A percentile compares a stretch with the other conserved stretches of the same genome.
Evolutionary conservation across 495 filamentous ascomycete species (phyloP).

Genomic region (Pseudevernia furfuracea): DNA sequence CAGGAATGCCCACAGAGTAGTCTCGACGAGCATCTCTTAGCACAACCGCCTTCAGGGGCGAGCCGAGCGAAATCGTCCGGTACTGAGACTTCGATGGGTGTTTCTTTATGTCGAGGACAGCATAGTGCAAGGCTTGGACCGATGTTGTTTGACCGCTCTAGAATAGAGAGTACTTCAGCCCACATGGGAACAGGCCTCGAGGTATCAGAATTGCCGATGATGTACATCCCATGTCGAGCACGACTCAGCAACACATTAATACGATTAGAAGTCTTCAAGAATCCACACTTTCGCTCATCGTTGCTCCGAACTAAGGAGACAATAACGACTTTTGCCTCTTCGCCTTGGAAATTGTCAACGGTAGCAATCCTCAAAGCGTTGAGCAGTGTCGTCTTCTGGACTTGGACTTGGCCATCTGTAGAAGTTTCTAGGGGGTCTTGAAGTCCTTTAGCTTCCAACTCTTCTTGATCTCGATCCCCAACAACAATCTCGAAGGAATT

Average conservation of each 20-base stretch:
- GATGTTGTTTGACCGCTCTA: constrained; percentile 44
- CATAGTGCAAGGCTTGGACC: constrained; percentile 49
- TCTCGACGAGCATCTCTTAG: constrained; percentile 47
- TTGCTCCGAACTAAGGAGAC: constrained; percentile 77
- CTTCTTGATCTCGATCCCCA: constrained; percentile 58
- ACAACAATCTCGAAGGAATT: constrained; percentile 53
- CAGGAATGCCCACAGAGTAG: constrained; percentile 70
- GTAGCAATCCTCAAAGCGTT: constrained; percentile 65
- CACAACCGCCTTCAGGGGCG: constrained; percentile 68
- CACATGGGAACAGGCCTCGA: constrained; percentile 58
- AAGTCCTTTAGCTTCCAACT: constrained; percentile 47
- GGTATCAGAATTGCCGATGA: constrained; percentile 64
- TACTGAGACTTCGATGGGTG: constrained; percentile 44
- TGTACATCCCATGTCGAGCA: constrained; percentile 76
- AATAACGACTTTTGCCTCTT: constrained; percentile 72
- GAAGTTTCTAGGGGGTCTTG: no score
- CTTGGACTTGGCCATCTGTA: no score
- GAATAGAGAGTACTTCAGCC: constrained; percentile 51
- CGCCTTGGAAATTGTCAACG: constrained; percentile 72
- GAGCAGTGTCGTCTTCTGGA: constrained; percentile 46
- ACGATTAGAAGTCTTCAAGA: constrained; percentile 67
- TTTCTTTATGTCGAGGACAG: constrained; percentile 64
- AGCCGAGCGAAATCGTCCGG: constrained; percentile 56
- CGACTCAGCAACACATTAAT: constrained; percentile 74
- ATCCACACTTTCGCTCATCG: constrained; percentile 52